Evolutionary conservation across 2,329 filamentous ascomycete species (phyloP), one percentile per base, ranked within the genome.

Genomic region (Neofusicoccum parvum): DNA sequence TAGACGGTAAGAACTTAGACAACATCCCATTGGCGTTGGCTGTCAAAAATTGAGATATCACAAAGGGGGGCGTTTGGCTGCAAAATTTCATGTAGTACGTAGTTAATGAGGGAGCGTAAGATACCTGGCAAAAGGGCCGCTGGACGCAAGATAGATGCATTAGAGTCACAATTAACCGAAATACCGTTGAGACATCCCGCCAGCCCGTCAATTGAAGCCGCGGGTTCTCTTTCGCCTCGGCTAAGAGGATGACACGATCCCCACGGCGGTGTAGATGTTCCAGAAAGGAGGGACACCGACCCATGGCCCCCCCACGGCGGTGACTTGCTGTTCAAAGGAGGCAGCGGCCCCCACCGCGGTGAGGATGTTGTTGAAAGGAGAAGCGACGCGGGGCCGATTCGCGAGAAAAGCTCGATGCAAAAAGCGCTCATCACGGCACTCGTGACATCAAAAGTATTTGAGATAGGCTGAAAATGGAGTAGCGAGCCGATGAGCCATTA

Each of bases 401-500:
- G 43, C 56, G 27, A 48, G 43, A 20, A 37, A 48, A 37, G 32
- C 23, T 60, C 56, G 56, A 60, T 48, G 43, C 27, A 17, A 60
- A 60, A 39, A 60, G 17, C 32, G 56, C 56, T 46, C 56, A 60
- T 37, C 41, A 48, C 43, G 56, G 9, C 32, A 48, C 56, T 48
- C 41, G 56, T 60, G 56, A 60, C 56, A 48, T 34, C 5, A 17
- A 60, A 60, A 39, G 32, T 27, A 48, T 60, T 48, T 46, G 54
- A 46, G 41, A 20, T 15, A n/a, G 34, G 32, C 41, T 34, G 27
- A 48, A 60, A 60, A 48, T 48, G 56, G 56, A 60, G 41, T 34
- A 46, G 32, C 20, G 56, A 46, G 56, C 56, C 41, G 43, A 48
- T 60, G 56, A 49, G 56, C 56, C 56, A 48, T 60, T 49, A 48